A percentile compares a stretch with the other conserved stretches of the same genome.
Conservation (phyloP, 2,329 filamentous ascomycete species). For the Paraconiothyrium sp. region DNA sequence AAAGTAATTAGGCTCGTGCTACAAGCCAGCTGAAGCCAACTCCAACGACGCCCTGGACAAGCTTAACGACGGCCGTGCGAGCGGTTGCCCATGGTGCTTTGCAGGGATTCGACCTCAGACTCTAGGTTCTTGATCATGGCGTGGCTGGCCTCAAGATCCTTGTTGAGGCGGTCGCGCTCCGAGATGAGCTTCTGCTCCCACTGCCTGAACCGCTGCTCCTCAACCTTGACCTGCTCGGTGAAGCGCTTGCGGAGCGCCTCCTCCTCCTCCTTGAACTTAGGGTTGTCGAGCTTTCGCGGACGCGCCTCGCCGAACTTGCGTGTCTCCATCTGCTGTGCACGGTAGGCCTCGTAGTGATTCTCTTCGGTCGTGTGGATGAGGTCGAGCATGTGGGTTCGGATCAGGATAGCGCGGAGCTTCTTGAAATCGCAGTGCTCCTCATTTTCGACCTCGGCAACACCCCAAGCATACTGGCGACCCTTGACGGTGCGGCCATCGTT, state of each 20-base stretch:
- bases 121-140: constrained; percentile 90
- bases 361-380: constrained; percentile 99
- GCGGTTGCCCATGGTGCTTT: constrained; percentile 81
- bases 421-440: constrained; percentile 99
- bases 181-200: constrained; percentile 99
- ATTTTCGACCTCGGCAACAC: constrained; percentile 99
- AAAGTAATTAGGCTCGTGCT: constrained; percentile 35
- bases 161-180: constrained; percentile 98
- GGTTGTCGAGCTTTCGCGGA: constrained; percentile 98
- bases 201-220: constrained; percentile 98
- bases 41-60: constrained; percentile 22
- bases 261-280: constrained; percentile 99
- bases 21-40: constrained; percentile 27
- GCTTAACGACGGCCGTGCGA: constrained; percentile 89
- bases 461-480: constrained; percentile 98
- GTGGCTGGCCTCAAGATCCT: constrained; percentile 98
- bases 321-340: constrained; percentile 99
- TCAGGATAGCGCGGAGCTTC: constrained; percentile 98
- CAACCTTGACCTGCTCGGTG: constrained; percentile 99
- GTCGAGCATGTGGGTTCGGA: constrained; percentile 99
- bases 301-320: constrained; percentile 98
- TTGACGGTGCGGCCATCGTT: constrained; percentile 96
- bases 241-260: constrained; percentile 98
- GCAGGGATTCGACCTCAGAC: constrained; percentile 90
- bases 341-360: constrained; percentile 98